Evolutionary conservation across 148 eudicot species (phyloP), one percentile per base, ranked within the genome.

Genomic region (Camellia granthamiana): DNA sequence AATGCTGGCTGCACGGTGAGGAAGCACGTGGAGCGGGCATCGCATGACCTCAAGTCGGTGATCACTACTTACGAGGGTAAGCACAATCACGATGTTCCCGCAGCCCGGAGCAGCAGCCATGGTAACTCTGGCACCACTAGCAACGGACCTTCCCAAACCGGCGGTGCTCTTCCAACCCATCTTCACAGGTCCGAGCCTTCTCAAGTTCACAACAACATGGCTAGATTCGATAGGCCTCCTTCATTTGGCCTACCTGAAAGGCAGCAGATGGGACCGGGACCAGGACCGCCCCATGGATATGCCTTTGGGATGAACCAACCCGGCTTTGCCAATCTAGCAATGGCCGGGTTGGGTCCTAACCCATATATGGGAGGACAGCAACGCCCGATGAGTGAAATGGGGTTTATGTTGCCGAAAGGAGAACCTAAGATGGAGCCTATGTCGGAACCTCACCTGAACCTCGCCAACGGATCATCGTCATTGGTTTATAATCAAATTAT

Each of bases 1-100:
- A 81, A 81, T 79, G 74, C 90, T 10, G 93, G 93, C 68, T 90
- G 93, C 88, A 81, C 79, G 0, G 90, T 90, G 42, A 85, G 91
- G 75, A 90, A 90, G 74, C 93, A 89, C 49, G 91, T 90, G 43
- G 93, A 90, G 86, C 84, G 93, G 83, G 93, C 93, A 30, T 89
- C 90, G 2, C 90, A 89, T 76, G 91, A 90, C 87, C 86, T 87
- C 49, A 90, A 89, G 78, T 90, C 88, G 2, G 93, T 90, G 62
- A 86, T 90, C 79, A 90, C 93, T 0, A 90, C 93, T 0, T 90
- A 90, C 21, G 91, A 90, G 77, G 92, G 93, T 30, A 90, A 90
- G 65, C 93, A 90, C 86, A 90, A 90, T 68, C 93, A 90, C 44
- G 91, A 89, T 70, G 93, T 90, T 55, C 93, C 93, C 8, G 88